A percentile compares a stretch with the other conserved stretches of the same genome.
These are phyloP conservation scores for Erigeron canadensis DNA, from an alignment of 129 eudicot genomes.

Conservation along the genomic window DNA sequence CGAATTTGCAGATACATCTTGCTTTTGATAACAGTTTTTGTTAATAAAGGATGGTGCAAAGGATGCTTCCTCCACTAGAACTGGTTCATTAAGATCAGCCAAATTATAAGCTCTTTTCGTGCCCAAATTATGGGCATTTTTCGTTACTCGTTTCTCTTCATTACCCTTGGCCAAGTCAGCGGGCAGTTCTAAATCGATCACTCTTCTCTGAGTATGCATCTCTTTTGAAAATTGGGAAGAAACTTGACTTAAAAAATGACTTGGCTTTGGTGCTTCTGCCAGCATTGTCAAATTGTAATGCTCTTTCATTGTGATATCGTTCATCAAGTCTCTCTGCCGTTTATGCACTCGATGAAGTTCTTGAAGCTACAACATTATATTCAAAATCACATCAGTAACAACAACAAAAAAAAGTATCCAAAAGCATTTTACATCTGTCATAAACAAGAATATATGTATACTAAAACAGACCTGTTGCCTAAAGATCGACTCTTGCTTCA, in stretches of 20 bases:
- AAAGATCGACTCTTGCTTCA: slow-evolving; percentile 68
- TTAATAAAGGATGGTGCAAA: slow-evolving; percentile 25
- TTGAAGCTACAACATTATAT: slow-evolving; percentile 48
- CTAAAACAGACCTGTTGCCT: slow-evolving; percentile 57
- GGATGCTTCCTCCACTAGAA: slow-evolving; percentile 32
- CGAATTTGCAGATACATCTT: slow-evolving; percentile 34
- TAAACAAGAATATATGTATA: background rate
- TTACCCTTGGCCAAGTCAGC: slow-evolving; percentile 30
- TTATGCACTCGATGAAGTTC: slow-evolving; percentile 81
- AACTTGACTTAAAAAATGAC: slow-evolving; percentile 6
- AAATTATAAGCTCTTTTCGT: slow-evolving; percentile 16
- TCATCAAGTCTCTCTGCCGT: slow-evolving; percentile 71
- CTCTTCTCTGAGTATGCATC: slow-evolving; percentile 26
- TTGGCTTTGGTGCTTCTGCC: background rate
- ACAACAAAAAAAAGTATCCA: slow-evolving; percentile 6
- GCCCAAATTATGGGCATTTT: slow-evolving; percentile 15
- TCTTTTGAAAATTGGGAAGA: background rate
- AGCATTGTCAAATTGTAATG: slow-evolving; percentile 13
- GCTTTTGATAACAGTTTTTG: slow-evolving; percentile 25
- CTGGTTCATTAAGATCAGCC: slow-evolving; percentile 58
- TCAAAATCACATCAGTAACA: background rate
- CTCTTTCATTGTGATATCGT: slow-evolving; percentile 38
- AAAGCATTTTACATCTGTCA: background rate
- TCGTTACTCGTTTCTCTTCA: slow-evolving; percentile 24
- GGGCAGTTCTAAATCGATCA: slow-evolving; percentile 40